Percentiles rank a stretch among this genome's conserved stretches.
Evolutionary conservation across 306 rosid species (phyloP).

Genomic region (Quercus mongolica): DNA sequence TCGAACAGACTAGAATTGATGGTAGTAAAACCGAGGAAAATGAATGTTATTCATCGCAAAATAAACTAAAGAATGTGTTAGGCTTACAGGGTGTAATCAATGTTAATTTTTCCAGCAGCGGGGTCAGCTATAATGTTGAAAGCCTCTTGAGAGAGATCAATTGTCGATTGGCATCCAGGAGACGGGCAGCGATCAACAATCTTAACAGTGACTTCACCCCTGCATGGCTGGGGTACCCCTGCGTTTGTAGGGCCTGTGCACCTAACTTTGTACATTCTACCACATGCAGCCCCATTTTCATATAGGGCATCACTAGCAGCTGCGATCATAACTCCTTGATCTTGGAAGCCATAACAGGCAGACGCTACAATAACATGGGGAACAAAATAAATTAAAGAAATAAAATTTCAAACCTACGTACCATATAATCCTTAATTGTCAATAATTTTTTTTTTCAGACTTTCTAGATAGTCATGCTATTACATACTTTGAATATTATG

Average conservation of each 20-base stretch:
- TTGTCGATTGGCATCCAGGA: neutral
- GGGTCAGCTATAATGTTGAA: neutral
- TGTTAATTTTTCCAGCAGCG: neutral
- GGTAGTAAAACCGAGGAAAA: too few relatives aligned
- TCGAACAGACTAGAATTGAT: too few relatives aligned
- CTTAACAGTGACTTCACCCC: neutral
- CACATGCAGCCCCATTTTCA: neutral
- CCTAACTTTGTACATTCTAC: neutral
- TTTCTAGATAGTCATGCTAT: too few relatives aligned
- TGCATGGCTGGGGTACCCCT: neutral
- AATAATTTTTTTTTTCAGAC: too few relatives aligned
- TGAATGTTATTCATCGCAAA: too few relatives aligned
- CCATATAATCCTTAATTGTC: too few relatives aligned
- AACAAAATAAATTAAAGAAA: too few relatives aligned
- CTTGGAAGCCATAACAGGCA: neutral
- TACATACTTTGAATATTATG: too few relatives aligned
- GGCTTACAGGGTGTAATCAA: neutral
- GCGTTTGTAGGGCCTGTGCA: neutral
- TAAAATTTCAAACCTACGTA: too few relatives aligned
- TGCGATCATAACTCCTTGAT: neutral
- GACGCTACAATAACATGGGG: too few relatives aligned
- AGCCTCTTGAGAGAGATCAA: neutral
- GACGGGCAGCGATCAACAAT: neutral
- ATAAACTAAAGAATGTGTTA: neutral
- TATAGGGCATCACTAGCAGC: neutral